Evolutionary conservation across 2,329 filamentous ascomycete species (phyloP), one percentile per base, ranked within the genome.

Genomic region (Calonectria fujianensis): DNA sequence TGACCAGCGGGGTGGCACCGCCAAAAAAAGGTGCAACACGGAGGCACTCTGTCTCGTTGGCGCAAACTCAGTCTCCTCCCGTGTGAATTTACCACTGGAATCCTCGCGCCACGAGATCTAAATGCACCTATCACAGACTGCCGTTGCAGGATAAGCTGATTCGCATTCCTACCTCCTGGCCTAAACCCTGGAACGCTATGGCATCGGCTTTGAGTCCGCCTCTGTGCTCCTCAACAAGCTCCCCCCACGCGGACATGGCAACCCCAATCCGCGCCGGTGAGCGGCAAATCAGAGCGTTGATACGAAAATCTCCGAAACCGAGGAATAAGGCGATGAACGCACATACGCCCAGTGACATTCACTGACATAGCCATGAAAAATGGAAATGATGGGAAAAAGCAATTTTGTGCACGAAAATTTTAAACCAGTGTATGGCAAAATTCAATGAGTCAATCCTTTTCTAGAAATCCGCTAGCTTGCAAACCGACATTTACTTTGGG

Each of bases 141-240:
- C 61, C 61, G 14, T 51, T 63, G 24, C n/a, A 57, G 18, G 1
- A 59, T 61, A 20, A 61, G 31, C 50, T 45, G 24, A 51, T 31
- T 66, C 31, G 57, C 71, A 73, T 69, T 69, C 66, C 59, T 61
- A 39, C 45, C 59, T 61, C 52, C 71, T 68, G 59, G 59, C 27
- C 50, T 29, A 65, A 70, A 61, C 31, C 27, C 61, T 68, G 32
- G 31, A n/a, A 24, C 45, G 20, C 45, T 24, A 24, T 24, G 63
- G 13, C 32, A 41, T 54, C 37, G 14, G n/a, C 50, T 52, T 1
- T 9, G 24, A 39, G 31, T 54, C 32, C 20, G 24, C 35, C 24
- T 41, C 31, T 20, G 13, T 24, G 32, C 14, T 50, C 61, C 63
- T 51, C 45, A 27, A 51, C 45, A 50, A 24, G 45, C 31, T 27